Evolutionary conservation across 441 rosid genomes (phyloP), one percentile per base, ranked within the genome.

Genomic region (Pelargonium citronellum): DNA sequence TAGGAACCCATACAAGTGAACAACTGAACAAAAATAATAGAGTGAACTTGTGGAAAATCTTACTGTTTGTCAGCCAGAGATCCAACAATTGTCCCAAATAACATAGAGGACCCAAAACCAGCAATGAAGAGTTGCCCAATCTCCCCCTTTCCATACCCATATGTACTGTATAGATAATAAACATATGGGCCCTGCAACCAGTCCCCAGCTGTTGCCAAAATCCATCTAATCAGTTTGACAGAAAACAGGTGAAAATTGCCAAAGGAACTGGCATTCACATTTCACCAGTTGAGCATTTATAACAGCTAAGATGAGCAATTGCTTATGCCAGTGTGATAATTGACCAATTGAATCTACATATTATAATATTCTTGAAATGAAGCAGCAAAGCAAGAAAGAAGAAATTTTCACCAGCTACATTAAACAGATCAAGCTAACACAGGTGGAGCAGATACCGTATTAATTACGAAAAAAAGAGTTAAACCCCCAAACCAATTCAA

Each of bases 171-270:
- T 8, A 94, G 90, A 77, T 84, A 94, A 82, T 91, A 94, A 27
- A 94, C 97, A 74, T 91, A 94, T 15, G 99, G 99, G 74, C 99
- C 99, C 89, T 94, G 99, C 85, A 90, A 79, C 97, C 99, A 94
- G 71, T 94, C 99, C 74, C 99, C 97, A 71, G 96, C 97, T 94
- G 81, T 74, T 68, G 74, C 81, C 86, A 73, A 73, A 60, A 58
- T 58, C 30, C n/a, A 22, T 10, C 27, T 13, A 58, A 58, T 58
- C 30, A 58, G 27, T 58, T 58, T 20, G 63, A 10, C 4, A 58
- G 16, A 49, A 7, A 58, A 58, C 4, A 19, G 11, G 10, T 39
- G 9, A 39, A 39, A 39, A 39, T 39, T 39, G 43, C 10, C 20
- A 58, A 58, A 58, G 24, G 30, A 58, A 58, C 63, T 58, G 24